Evolutionary conservation across 352 stramenopile species (phyloP).

Genomic region (Elongisporangium anandrum): DNA sequence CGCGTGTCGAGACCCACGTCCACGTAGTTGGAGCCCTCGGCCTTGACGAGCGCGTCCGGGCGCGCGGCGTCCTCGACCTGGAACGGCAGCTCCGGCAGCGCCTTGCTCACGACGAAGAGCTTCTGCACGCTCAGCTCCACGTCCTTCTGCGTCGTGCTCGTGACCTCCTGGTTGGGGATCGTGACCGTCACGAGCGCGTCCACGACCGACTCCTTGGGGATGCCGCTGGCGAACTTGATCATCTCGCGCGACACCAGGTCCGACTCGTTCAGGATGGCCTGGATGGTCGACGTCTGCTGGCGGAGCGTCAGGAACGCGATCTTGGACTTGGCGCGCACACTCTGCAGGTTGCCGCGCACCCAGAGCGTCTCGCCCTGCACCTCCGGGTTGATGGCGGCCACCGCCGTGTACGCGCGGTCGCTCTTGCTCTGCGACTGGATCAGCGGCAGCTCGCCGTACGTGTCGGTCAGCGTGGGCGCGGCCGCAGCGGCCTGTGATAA

Average conservation of each 20-base stretch:
- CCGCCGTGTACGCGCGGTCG: conserved; percentile 61
- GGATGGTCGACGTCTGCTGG: conserved; percentile 95
- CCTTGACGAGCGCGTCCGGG: conserved; percentile 82
- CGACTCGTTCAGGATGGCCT: conserved; percentile 88
- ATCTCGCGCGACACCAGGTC: conserved; percentile 92
- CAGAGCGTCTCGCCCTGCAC: conserved; percentile 89
- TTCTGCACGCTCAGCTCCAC: conserved; percentile 94
- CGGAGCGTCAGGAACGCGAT: conserved; percentile 97
- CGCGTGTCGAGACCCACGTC: conserved; percentile 89
- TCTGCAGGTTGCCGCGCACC: conserved; percentile 94
- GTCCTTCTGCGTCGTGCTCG: conserved; percentile 92
- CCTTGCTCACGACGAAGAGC: conserved; percentile 95
- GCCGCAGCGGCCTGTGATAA: conserved; percentile 35
- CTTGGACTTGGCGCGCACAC: conserved; percentile 91
- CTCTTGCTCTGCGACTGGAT: conserved; percentile 88
- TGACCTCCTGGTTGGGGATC: conserved; percentile 84
- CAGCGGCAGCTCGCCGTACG: conserved; percentile 85
- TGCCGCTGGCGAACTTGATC: conserved; percentile 94
- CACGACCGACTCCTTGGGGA: conserved; percentile 96
- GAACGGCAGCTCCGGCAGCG: conserved; percentile 87
- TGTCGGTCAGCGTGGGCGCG: conserved; percentile 74
- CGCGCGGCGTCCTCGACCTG: conserved; percentile 95
- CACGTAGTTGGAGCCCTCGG: conserved; percentile 80
- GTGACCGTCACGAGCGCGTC: conserved; percentile 94
- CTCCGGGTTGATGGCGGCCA: conserved; percentile 72